These are phyloP conservation scores for Eragrostis curvula DNA, from an alignment of 176 grass and related monocot genomes.

Conservation along the genomic window DNA sequence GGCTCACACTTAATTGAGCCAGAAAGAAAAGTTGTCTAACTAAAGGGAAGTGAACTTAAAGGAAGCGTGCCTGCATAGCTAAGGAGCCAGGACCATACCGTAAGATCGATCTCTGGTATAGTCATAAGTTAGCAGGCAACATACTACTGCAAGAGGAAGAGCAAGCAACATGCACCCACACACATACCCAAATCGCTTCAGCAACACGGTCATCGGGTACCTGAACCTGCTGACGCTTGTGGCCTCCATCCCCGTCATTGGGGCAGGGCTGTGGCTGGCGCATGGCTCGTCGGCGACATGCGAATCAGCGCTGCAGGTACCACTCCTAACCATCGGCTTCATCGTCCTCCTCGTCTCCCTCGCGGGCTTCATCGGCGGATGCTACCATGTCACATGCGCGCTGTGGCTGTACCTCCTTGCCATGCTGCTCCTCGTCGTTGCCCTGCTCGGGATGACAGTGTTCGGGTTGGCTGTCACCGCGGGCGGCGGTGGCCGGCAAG, in stretches of 20 bases:
- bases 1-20: background rate
- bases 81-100: background rate
- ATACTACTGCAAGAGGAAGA: background rate
- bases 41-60: background rate
- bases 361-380: constrained; percentile 65
- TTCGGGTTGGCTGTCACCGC: constrained; percentile 68
- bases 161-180: background rate
- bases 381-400: constrained; percentile 69
- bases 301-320: constrained; percentile 64
- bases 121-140: background rate
- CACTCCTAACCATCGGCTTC: constrained; percentile 72
- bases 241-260: constrained; percentile 78
- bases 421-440: constrained; percentile 61
- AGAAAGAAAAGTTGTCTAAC: constrained; percentile 8
- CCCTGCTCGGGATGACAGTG: constrained; percentile 52
- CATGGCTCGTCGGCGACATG: constrained; percentile 56
- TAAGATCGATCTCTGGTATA: background rate
- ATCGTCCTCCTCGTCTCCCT: constrained; percentile 78
- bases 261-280: constrained; percentile 73
- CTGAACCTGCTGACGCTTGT: constrained; percentile 79
- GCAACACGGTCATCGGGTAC: constrained; percentile 79
- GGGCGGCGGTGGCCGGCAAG: constrained; percentile 54
- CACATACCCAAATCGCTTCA: constrained; percentile 44
- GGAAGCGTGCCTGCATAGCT: background rate
- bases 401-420: constrained; percentile 80